Conservation (phyloP, 371 early-diverging fungal species). For the Apophysomyces trapeziformis region DNA sequence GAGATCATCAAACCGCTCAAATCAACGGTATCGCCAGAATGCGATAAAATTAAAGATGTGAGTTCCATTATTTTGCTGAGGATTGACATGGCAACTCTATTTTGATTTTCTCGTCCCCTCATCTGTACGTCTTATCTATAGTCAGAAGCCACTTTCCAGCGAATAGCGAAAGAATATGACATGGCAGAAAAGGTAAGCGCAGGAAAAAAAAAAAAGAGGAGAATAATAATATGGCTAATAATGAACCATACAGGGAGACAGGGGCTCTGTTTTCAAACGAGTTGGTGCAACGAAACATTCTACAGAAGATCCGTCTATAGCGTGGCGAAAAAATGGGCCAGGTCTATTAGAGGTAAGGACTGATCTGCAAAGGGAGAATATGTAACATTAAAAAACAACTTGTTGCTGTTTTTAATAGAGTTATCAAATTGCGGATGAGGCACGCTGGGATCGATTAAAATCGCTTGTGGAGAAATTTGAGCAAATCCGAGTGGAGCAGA, state of each 20-base stretch:
- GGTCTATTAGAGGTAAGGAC: slow-evolving; percentile 38
- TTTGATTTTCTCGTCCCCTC: too few species aligned
- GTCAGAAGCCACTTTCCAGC: slow-evolving; percentile 45
- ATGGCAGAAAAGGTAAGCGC: slow-evolving; percentile 28
- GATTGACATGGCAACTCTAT: too few species aligned
- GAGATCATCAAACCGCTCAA: slow-evolving; percentile 48
- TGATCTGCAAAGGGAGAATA: not conserved
- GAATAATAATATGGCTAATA: not conserved
- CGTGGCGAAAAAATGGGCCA: slow-evolving; percentile 46
- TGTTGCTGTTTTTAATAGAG: slow-evolving; percentile 3
- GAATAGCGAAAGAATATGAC: slow-evolving; percentile 49
- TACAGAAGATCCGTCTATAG: slow-evolving; percentile 15
- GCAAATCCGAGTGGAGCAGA: slow-evolving; percentile 29
- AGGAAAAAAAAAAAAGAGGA: not conserved
- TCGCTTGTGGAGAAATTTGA: slow-evolving; percentile 26
- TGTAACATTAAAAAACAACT: not conserved
- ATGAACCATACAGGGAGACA: slow-evolving; percentile 10
- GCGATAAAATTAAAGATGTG: slow-evolving; percentile 22
- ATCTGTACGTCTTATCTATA: not conserved
- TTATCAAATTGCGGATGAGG: slow-evolving; percentile 26
- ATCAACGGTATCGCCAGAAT: slow-evolving; percentile 18
- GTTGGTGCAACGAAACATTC: slow-evolving; percentile 21
- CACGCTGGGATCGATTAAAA: slow-evolving; percentile 25
- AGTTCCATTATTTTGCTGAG: not conserved
- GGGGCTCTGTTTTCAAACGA: slow-evolving; percentile 25